Conservation (phyloP, 148 eudicot species). For the Rhododendron molle region DNA sequence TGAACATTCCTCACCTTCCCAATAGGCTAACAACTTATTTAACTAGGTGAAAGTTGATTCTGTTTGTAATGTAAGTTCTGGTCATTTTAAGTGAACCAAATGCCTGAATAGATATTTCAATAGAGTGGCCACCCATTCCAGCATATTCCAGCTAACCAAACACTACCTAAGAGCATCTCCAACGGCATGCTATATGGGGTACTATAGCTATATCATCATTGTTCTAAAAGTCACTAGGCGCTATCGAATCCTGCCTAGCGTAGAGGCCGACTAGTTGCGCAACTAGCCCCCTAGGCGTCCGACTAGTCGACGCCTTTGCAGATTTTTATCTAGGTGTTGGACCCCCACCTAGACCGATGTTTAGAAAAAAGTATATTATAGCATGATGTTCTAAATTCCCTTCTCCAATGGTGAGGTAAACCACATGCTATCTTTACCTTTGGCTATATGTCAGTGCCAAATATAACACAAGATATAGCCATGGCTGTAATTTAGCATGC, state of each 20-base stretch:
- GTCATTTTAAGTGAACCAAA: not conserved
- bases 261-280: too few relatives aligned
- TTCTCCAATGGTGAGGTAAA: not conserved
- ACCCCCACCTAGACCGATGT: not conserved
- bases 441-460: not conserved
- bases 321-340: not conserved
- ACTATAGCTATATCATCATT: too few relatives aligned
- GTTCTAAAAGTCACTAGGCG: too few relatives aligned
- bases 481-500: not conserved
- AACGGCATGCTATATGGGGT: too few relatives aligned
- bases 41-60: not conserved
- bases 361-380: not conserved
- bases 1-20: not conserved
- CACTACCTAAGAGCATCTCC: not conserved
- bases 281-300: too few relatives aligned
- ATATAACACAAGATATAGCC: not conserved
- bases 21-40: not conserved
- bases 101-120: not conserved
- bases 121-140: not conserved
- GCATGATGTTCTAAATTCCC: not conserved
- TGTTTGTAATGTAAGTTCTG: not conserved
- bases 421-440: not conserved
- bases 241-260: too few relatives aligned
- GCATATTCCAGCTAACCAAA: not conserved
- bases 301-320: too few relatives aligned